Evolutionary conservation across 2,329 filamentous ascomycete genomes (phyloP).

Genomic region (Trichocomaceae sp.): DNA sequence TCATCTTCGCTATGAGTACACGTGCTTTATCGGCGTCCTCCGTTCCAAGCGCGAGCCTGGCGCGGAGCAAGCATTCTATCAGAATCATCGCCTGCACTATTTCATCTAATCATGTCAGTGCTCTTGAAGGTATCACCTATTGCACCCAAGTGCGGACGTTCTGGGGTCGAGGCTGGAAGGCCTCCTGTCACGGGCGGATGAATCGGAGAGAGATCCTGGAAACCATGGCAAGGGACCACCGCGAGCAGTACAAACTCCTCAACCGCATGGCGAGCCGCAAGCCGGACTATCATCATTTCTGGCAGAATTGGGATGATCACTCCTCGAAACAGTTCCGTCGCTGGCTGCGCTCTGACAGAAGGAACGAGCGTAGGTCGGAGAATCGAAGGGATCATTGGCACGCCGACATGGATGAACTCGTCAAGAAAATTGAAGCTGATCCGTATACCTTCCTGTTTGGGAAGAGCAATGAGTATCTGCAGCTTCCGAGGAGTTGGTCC

Average conservation of each 20-base stretch:
- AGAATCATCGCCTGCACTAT: not conserved
- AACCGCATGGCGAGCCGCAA: not conserved
- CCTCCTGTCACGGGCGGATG: not conserved
- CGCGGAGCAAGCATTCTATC: not conserved
- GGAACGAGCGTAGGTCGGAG: constrained; percentile 15
- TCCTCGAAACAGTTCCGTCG: not conserved
- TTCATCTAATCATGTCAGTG: not conserved
- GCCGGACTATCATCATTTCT: not conserved
- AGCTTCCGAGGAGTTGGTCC: constrained; percentile 9
- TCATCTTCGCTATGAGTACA: constrained; percentile 2
- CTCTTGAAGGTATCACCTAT: not conserved
- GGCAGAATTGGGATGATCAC: not conserved
- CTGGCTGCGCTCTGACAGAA: not conserved
- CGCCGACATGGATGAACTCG: constrained; percentile 28
- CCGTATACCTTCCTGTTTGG: constrained; percentile 39
- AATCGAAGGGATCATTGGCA: constrained; percentile 19
- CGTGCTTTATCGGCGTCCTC: not conserved
- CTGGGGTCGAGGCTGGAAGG: constrained; percentile 6
- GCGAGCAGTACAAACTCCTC: not conserved
- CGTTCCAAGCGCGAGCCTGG: not conserved
- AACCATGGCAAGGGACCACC: constrained; percentile 1
- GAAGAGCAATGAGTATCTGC: constrained; percentile 24
- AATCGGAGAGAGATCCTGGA: not conserved
- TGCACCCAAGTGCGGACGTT: constrained; percentile 1
- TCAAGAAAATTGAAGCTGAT: constrained; percentile 31